Evolutionary conservation across 192 early-diverging fungal species (phyloP).

Genomic region (Dissophora globulifera): DNA sequence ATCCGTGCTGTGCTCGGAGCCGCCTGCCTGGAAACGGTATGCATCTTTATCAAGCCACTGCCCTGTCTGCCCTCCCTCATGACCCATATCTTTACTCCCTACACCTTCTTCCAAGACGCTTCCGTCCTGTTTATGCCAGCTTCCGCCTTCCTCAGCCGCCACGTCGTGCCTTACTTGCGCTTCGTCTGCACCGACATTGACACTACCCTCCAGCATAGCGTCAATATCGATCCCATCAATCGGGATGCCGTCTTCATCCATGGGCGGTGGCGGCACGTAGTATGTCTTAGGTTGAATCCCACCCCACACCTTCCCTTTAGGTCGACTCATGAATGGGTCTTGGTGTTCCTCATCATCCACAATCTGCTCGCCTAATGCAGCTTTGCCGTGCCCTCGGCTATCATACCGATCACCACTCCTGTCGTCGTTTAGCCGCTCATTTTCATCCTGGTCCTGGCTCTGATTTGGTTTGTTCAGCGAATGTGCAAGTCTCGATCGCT

Average conservation of each 20-base stretch:
- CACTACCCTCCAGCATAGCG: background rate
- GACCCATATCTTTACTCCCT: no score
- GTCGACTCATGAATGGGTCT: constrained; percentile 27
- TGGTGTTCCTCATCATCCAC: constrained; percentile 25
- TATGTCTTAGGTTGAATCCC: constrained; percentile 22
- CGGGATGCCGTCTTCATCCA: constrained; percentile 1
- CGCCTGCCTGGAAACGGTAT: background rate
- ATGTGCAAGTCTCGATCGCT: background rate
- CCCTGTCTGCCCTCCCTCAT: no score
- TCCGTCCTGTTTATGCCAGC: no score
- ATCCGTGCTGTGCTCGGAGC: background rate
- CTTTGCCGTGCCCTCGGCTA: background rate
- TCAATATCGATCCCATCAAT: constrained; percentile 20
- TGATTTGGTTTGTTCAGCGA: no score
- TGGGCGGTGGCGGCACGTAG: constrained; percentile 20
- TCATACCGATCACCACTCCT: background rate
- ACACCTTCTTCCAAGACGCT: no score
- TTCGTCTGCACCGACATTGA: background rate
- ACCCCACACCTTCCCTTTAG: constrained; percentile 32
- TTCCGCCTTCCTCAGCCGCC: no score
- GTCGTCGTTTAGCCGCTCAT: background rate
- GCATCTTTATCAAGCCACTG: no score
- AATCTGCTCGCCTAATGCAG: constrained; percentile 1
- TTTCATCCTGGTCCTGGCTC: background rate
- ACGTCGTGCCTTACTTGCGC: background rate